Base-by-base conservation (phyloP, 495 filamentous ascomycete genomes). In the Stereocaulon alpinum region DNA sequence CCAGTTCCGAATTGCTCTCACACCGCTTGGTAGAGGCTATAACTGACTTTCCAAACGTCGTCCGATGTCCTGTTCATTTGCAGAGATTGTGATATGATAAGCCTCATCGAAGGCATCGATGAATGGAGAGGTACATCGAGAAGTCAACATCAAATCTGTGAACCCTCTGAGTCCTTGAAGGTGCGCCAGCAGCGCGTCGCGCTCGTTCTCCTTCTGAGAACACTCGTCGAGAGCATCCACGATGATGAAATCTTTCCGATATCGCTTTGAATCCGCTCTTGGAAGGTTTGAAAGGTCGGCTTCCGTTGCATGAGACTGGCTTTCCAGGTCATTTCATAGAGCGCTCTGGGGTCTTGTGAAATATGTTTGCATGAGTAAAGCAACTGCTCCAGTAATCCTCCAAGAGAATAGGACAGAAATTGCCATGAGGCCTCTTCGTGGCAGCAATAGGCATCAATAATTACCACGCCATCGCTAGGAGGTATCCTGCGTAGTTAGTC, bases 191-290 rank as follows among this genome's bases (percentile, higher is more conserved):
- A 60, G 24, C 4, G 22, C 22, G 6, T 29, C 22, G 1, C 49
- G n/a, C 12, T 41, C 29, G 15, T 22, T 10, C 4, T 42, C 24
- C 5, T 22, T 29, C 3, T 37, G 12, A 1, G 54, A 34, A 4
- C 37, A 49, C 10, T 60, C 48, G 40, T 60, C 58, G 6, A 60
- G 40, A 43, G 58, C 58, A 54, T 60, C 58, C 43, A 60, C 15
- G 0, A 60, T 43, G 7, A 60, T 43, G 14, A 55, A 60, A 4
- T 42, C 58, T 15, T 55, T 54, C 14, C 27, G 27, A 34, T 58
- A 37, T 4, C 44, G 43, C 0, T 22, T 4, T 22, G 50, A 24
- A 7, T 49, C 56, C 1, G 42, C 56, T 51, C 20, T 50, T 11
- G 40, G 12, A 2, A 48, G 45, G 45, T 12, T 17, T 4, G 22